Conservation (phyloP, 495 filamentous ascomycete genomes). For the Annulohypoxylon maeteangense region DNA sequence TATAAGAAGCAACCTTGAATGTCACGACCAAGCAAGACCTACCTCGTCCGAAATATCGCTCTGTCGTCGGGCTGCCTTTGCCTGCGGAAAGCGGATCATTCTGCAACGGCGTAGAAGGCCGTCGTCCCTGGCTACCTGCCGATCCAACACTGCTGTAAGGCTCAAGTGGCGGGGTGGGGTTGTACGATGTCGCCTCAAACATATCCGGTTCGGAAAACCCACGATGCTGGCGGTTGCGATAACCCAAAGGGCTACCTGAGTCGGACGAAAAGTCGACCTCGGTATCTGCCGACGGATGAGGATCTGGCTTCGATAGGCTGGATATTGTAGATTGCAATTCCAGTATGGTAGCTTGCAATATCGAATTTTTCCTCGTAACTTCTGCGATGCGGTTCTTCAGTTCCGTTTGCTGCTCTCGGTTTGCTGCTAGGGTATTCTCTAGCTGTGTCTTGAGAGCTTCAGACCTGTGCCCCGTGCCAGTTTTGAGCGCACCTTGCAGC, state of each 20-base stretch:
- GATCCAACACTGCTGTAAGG: slow-evolving; percentile 29
- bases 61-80: slow-evolving; percentile 54
- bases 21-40: slow-evolving; percentile 26
- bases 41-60: slow-evolving; percentile 60
- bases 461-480: slow-evolving; percentile 27
- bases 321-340: slow-evolving; percentile 49
- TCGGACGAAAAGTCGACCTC: slow-evolving; percentile 41
- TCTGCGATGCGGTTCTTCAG: slow-evolving; percentile 54
- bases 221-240: slow-evolving; percentile 43
- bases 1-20: slow-evolving; percentile 34
- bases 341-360: slow-evolving; percentile 50
- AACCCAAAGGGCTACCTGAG: slow-evolving; percentile 32
- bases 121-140: slow-evolving; percentile 23
- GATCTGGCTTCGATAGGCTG: slow-evolving; percentile 23
- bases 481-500: slow-evolving; percentile 54
- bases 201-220: slow-evolving; percentile 52
- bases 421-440: slow-evolving; percentile 51
- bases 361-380: slow-evolving; percentile 56
- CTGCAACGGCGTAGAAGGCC: slow-evolving; percentile 48
- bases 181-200: slow-evolving; percentile 48
- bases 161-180: slow-evolving; percentile 52
- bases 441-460: slow-evolving; percentile 50
- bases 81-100: slow-evolving; percentile 31
- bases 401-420: slow-evolving; percentile 54
- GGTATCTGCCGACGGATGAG: slow-evolving; percentile 15